A percentile compares a stretch with the other conserved stretches of the same genome.
Evolutionary conservation across 306 rosid genomes (phyloP).

Genomic region (Vigna nakashimae): DNA sequence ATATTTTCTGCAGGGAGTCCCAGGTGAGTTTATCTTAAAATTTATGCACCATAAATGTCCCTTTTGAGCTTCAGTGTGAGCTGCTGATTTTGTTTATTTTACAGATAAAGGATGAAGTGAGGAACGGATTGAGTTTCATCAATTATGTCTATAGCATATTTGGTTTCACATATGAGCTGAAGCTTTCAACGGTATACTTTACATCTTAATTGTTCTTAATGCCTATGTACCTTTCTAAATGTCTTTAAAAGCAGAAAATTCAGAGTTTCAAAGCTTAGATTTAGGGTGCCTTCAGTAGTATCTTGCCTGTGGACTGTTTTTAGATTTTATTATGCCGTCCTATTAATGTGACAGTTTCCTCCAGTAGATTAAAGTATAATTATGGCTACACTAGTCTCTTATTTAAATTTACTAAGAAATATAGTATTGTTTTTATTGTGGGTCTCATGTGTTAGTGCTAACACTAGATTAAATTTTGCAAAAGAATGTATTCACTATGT

Average conservation of each 20-base stretch:
- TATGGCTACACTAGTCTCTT: background rate
- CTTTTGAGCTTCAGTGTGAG: slow-evolving; percentile 19
- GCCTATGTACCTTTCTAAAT: background rate
- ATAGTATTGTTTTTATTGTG: background rate
- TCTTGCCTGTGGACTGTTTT: background rate
- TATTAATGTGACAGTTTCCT: background rate
- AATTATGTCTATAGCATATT: slow-evolving; percentile 67
- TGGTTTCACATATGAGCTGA: slow-evolving; percentile 91
- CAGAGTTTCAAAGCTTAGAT: background rate
- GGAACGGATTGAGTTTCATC: slow-evolving; percentile 74
- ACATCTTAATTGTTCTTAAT: slow-evolving; percentile 33
- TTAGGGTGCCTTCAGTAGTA: background rate
- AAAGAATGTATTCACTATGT: background rate
- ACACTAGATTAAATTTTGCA: background rate
- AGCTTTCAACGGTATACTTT: slow-evolving; percentile 83
- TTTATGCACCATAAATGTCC: slow-evolving; percentile 2
- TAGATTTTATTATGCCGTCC: background rate
- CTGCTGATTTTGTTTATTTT: slow-evolving; percentile 39
- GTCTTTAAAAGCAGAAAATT: background rate
- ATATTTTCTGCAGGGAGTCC: slow-evolving; percentile 93
- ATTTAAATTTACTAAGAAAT: background rate
- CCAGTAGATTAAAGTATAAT: slow-evolving; percentile 27
- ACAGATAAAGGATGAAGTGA: slow-evolving; percentile 92
- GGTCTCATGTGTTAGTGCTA: background rate
- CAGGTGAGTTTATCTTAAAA: slow-evolving; percentile 65